Evolutionary conservation across 768 basidiomycete species (phyloP), one percentile per base, ranked within the genome.

Genomic region (Auricularia heimuer): DNA sequence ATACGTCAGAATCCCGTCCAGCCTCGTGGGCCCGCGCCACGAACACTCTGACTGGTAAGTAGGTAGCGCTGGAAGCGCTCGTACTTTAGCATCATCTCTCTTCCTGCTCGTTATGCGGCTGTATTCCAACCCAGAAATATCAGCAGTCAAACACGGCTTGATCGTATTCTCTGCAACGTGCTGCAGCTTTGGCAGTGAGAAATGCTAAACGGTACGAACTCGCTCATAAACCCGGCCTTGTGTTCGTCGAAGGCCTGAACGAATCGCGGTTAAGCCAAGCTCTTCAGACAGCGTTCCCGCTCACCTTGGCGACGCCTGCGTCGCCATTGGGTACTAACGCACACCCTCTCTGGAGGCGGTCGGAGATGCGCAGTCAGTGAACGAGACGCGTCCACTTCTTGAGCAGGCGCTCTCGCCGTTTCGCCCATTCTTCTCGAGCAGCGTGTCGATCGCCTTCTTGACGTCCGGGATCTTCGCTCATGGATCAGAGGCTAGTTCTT

Each of bases 381-480:
- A 99, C 81, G 54, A 99, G 83, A 65, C 88, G 86, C 63, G 80
- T 83, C 96, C 96, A 99, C 21, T 88, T 85, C 74, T 94, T 95
- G 68, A 96, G 75, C 0, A 86, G 88, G 42, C 86, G 84, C 62
- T 93, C 93, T 68, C 90, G 83, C 65, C 82, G 83, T 75, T 93
- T 95, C 10, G 77, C 78, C 29, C 83, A 82, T 58, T 89, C 78
- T 96, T 96, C 79, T 98, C 96, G 61, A 98, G 79, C 21, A 98
- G 79, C 14, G 86, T 86, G 72, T 96, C 94, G 66, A 98, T 96
- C 3, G 92, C 91, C 89, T 91, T 95, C 77, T 98, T 98, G 78
- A 98, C 94, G 73, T 97, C 94, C 2, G 92, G 87, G 63, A 98
- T 90, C 80, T 93, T 94, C 24, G 96, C 72, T 96, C 94, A 71